A percentile compares a stretch with the other conserved stretches of the same genome.
These are phyloP conservation scores for Wickerhamomyces mucosus DNA, from an alignment of 805 yeast genomes.

Conservation along the genomic window DNA sequence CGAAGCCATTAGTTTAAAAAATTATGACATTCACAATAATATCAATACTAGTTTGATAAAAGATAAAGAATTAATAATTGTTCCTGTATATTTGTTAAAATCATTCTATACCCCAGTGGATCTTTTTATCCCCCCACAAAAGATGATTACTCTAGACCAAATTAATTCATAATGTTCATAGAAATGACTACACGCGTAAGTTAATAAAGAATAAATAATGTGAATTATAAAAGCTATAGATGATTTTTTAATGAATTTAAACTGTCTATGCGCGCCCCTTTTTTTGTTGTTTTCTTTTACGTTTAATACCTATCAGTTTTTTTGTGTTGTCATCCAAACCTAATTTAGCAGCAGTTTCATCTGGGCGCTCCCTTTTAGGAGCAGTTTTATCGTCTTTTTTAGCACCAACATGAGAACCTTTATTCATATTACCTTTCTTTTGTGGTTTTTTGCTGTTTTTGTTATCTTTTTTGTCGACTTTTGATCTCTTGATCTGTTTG, in stretches of 20 bases:
- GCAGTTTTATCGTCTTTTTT: constrained; percentile 5
- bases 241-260: constrained; percentile 8
- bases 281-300: constrained; percentile 52
- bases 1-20: constrained; percentile 66
- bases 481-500: constrained; percentile 7
- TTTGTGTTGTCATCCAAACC: constrained; percentile 47
- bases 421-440: constrained; percentile 37
- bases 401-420: constrained; percentile 23
- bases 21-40: no score
- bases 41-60: no score
- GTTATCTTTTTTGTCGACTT: constrained; percentile 2
- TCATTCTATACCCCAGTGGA: no score
- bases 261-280: no score
- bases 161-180: no score
- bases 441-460: constrained; percentile 11
- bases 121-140: no score
- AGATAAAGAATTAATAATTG: no score
- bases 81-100: no score
- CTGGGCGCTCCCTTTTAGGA: constrained; percentile 6
- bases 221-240: background rate
- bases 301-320: constrained; percentile 57
- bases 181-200: no score
- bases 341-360: constrained; percentile 16
- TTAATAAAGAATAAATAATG: background rate
- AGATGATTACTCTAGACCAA: no score